Percentiles rank a stretch among this genome's conserved stretches.
These are phyloP conservation scores for Aspergillus bridgeri DNA, from an alignment of 495 filamentous ascomycete genomes.

Conservation along the genomic window DNA sequence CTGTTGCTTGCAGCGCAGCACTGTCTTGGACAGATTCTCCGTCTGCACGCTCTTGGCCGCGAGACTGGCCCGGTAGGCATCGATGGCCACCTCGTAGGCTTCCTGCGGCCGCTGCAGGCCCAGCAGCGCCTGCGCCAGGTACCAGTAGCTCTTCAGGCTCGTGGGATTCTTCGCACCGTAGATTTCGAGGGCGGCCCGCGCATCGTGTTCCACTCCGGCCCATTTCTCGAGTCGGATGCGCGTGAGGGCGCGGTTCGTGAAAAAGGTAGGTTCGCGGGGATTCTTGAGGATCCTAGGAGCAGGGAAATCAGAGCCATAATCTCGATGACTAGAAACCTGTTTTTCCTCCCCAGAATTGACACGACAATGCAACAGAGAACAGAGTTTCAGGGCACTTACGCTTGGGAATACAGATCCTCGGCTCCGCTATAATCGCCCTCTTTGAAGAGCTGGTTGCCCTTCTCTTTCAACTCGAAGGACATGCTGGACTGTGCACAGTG, in stretches of 20 bases:
- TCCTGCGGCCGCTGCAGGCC: slow-evolving; percentile 69
- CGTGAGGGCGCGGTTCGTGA: slow-evolving; percentile 87
- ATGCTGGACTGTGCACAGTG: slow-evolving; percentile 14
- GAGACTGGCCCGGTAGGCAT: slow-evolving; percentile 71
- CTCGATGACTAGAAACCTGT: not conserved
- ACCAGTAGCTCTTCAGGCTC: slow-evolving; percentile 75
- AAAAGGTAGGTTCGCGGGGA: slow-evolving; percentile 46
- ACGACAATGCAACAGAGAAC: too few relatives aligned
- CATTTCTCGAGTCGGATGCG: slow-evolving; percentile 68
- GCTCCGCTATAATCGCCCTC: slow-evolving; percentile 68
- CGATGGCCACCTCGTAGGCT: slow-evolving; percentile 66
- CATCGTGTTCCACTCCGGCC: slow-evolving; percentile 78
- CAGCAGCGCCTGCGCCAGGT: slow-evolving; percentile 81
- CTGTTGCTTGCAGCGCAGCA: slow-evolving; percentile 77
- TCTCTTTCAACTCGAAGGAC: slow-evolving; percentile 43
- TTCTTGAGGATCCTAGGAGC: slow-evolving; percentile 44
- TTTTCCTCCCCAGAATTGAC: too few relatives aligned
- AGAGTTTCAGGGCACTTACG: slow-evolving; percentile 50
- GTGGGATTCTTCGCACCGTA: slow-evolving; percentile 45
- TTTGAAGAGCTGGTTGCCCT: slow-evolving; percentile 55
- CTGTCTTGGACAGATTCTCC: slow-evolving; percentile 59
- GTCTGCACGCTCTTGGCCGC: slow-evolving; percentile 56
- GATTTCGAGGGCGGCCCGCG: slow-evolving; percentile 67
- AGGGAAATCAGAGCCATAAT: not conserved
- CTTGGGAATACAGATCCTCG: slow-evolving; percentile 79